Conservation (phyloP, 108 stramenopile species). For the Fistulifera solaris region DNA sequence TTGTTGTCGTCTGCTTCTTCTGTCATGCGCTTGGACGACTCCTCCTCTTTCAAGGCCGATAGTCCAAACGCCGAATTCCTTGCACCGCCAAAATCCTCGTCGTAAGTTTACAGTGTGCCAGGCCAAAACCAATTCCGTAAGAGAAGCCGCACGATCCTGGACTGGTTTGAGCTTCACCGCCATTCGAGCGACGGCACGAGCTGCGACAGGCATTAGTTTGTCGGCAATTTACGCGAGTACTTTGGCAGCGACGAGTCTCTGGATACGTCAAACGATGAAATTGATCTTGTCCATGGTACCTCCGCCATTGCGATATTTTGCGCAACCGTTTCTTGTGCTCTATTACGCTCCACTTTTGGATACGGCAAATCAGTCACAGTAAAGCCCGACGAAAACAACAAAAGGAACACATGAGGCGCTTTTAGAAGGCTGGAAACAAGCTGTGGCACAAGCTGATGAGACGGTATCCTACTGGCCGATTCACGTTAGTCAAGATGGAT, state of each 20-base stretch:
- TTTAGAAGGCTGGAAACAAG: conserved; percentile 44
- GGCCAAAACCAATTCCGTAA: too few relatives aligned
- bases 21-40: too few relatives aligned
- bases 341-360: conserved; percentile 61
- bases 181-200: conserved; percentile 38
- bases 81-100: too few relatives aligned
- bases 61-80: too few relatives aligned
- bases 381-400: conserved; percentile 12
- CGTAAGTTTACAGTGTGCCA: too few relatives aligned
- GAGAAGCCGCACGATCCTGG: too few relatives aligned
- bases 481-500: conserved; percentile 7
- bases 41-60: too few relatives aligned
- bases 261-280: conserved; percentile 28
- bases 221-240: conserved; percentile 26
- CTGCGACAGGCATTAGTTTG: conserved; percentile 47
- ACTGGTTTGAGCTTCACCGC: conserved; percentile 62
- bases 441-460: conserved; percentile 37
- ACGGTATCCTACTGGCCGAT: conserved; percentile 12
- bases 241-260: conserved; percentile 16
- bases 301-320: conserved; percentile 43
- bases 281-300: conserved; percentile 19
- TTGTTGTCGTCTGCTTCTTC: too few relatives aligned
- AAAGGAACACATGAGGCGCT: conserved; percentile 38
- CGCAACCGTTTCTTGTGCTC: conserved; percentile 54
- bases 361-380: conserved; percentile 14